Evolutionary conservation across 2,329 filamentous ascomycete genomes (phyloP), one percentile per base, ranked within the genome.

Genomic region (Sporothrix mexicana): DNA sequence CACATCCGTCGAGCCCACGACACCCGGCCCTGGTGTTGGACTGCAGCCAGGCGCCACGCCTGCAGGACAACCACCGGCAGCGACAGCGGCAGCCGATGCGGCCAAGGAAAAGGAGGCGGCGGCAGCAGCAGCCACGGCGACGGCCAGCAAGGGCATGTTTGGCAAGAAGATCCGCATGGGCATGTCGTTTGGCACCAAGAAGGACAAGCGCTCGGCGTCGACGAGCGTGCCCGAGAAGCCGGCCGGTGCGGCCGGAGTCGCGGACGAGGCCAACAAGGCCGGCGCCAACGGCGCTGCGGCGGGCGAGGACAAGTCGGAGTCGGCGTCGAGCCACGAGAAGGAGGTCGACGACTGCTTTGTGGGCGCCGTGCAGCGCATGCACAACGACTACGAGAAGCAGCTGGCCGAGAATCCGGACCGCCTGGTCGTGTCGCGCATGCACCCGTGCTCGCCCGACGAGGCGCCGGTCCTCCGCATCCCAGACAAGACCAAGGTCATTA

Each of bases 81-180:
- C 17, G 10, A 55, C 57, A 3, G 51, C 70, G 1, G 23, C 71
- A 6, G 57, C 64, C 4, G 43, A 59, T 5, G 55, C 66, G n/a
- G 55, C 71, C 15, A 64, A 69, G 45, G 30, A 13, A 15, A 53
- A 64, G 67, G 70, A 85, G 84, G 76, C 13, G 83, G 85, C 36
- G 1, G 53, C 67, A 8, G 41, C 49, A 13, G 45, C 67, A 17
- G 41, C 59, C 0, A 23, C 71, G 9, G 59, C 68, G 1, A 23
- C 71, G 2, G 59, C 68, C 4, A 23, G 57, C 7, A 92, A 93
- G 77, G 83, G 85, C 72, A 91, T 93, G 6, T 97, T 97, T 79
- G 90, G 92, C 59, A 96, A 95, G 83, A 93, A 93, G 77, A 95
- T 97, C 81, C 90, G 92, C 66, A 92, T 93, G 88, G 88, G 87